These are phyloP conservation scores for Phytophthora sp. DNA, from an alignment of 352 stramenopile species.

Conservation along the genomic window DNA sequence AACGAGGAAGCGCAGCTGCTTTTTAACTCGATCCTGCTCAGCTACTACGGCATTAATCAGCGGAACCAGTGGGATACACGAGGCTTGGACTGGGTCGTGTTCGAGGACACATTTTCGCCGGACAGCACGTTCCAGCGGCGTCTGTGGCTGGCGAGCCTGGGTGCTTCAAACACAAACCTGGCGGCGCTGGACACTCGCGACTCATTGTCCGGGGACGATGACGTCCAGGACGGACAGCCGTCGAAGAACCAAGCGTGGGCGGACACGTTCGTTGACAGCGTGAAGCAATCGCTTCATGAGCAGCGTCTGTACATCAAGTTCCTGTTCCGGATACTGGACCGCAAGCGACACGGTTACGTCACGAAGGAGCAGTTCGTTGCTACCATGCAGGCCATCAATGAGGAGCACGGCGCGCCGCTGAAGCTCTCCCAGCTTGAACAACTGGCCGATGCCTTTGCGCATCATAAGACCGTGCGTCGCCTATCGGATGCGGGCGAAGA, in stretches of 20 bases:
- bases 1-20: slow-evolving; percentile 56
- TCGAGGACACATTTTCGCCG: slow-evolving; percentile 80
- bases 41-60: slow-evolving; percentile 65
- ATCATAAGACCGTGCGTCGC: slow-evolving; percentile 38
- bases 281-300: slow-evolving; percentile 79
- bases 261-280: slow-evolving; percentile 69
- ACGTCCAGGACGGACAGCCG: slow-evolving; percentile 37
- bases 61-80: slow-evolving; percentile 45
- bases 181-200: slow-evolving; percentile 33
- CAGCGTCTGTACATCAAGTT: slow-evolving; percentile 85
- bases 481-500: slow-evolving; percentile 30
- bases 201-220: slow-evolving; percentile 37
- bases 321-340: slow-evolving; percentile 79
- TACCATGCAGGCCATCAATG: slow-evolving; percentile 78
- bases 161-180: slow-evolving; percentile 59
- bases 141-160: slow-evolving; percentile 67
- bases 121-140: slow-evolving; percentile 69
- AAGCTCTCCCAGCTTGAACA: slow-evolving; percentile 68
- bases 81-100: slow-evolving; percentile 71
- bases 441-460: slow-evolving; percentile 65
- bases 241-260: slow-evolving; percentile 61
- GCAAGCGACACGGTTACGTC: slow-evolving; percentile 66
- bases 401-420: slow-evolving; percentile 68
- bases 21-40: slow-evolving; percentile 69
- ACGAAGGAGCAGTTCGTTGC: slow-evolving; percentile 74